Conservation (phyloP, 257 asterid genomes). For the Leonotis leonurus region DNA sequence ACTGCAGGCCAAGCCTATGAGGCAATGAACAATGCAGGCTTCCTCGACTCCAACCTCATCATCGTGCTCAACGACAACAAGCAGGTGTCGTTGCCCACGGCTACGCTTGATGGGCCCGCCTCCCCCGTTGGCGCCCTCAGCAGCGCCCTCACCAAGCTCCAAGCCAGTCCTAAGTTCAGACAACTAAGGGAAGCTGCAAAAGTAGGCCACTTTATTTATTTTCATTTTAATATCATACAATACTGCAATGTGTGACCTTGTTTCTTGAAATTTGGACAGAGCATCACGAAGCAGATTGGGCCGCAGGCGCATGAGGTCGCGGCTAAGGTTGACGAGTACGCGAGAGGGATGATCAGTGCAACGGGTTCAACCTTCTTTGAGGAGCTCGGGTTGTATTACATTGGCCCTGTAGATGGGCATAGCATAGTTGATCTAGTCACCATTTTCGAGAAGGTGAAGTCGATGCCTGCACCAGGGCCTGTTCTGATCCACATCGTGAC, state of each 20-base stretch:
- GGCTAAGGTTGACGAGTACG: slow-evolving; percentile 6
- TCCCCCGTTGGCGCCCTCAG: slow-evolving; percentile 11
- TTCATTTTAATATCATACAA: neutral
- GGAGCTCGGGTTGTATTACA: slow-evolving; percentile 10
- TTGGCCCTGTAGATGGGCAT: slow-evolving; percentile 8
- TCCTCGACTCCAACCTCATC: slow-evolving; percentile 7
- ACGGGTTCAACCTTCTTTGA: slow-evolving; percentile 5
- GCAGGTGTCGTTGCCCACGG: slow-evolving; percentile 7
- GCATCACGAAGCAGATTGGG: slow-evolving; percentile 1
- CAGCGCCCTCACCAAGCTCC: slow-evolving; percentile 12
- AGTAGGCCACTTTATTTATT: neutral
- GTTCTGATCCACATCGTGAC: slow-evolving; percentile 1
- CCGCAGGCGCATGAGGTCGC: slow-evolving; percentile 5
- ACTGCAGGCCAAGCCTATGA: slow-evolving; percentile 10
- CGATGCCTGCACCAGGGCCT: slow-evolving; percentile 10
- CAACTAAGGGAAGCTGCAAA: slow-evolving; percentile 9
- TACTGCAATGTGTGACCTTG: neutral
- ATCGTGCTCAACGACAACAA: slow-evolving; percentile 8
- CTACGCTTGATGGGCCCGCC: slow-evolving; percentile 10
- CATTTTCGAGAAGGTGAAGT: neutral
- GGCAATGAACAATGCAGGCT: slow-evolving; percentile 11
- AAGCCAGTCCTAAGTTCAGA: slow-evolving; percentile 11
- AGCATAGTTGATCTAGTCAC: neutral
- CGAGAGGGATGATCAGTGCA: slow-evolving; percentile 3
- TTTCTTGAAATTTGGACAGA: neutral